Evolutionary conservation across 495 filamentous ascomycete species (phyloP).

Genomic region (Glonium stellatum): DNA sequence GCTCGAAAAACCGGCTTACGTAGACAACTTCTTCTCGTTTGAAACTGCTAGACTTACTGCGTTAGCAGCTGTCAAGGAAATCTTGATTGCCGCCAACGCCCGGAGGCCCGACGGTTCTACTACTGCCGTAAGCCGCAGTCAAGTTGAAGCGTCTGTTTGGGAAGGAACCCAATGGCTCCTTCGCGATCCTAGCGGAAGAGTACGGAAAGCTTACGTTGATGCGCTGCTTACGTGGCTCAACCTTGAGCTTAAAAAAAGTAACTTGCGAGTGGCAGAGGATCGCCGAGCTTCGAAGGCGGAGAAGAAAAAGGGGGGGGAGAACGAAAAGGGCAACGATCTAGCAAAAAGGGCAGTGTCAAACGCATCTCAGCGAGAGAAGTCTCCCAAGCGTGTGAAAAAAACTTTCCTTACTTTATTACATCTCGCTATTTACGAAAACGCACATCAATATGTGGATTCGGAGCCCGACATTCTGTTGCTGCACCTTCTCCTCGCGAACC

Average conservation of each 20-base stretch:
- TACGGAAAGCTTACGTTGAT: slow-evolving; percentile 76
- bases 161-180: slow-evolving; percentile 87
- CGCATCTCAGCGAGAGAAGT: slow-evolving; percentile 56
- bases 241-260: slow-evolving; percentile 64
- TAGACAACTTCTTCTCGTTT: slow-evolving; percentile 64
- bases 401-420: slow-evolving; percentile 80
- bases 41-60: slow-evolving; percentile 67
- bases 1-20: slow-evolving; percentile 38
- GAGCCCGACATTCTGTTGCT: slow-evolving; percentile 67
- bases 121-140: slow-evolving; percentile 59
- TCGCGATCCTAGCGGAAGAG: slow-evolving; percentile 64
- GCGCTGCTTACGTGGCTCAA: slow-evolving; percentile 75
- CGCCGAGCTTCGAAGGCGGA: slow-evolving; percentile 35
- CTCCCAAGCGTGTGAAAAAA: slow-evolving; percentile 47
- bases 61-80: slow-evolving; percentile 71
- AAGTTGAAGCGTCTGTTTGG: slow-evolving; percentile 73
- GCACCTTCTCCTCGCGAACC: slow-evolving; percentile 63
- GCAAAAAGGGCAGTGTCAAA: slow-evolving; percentile 64
- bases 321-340: slow-evolving; percentile 38
- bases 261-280: slow-evolving; percentile 56
- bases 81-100: slow-evolving; percentile 70
- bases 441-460: slow-evolving; percentile 59
- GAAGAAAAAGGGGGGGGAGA: slow-evolving; percentile 31
- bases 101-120: slow-evolving; percentile 52
- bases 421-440: slow-evolving; percentile 79